Base-by-base conservation (phyloP, 1,284 basidiomycete species). In the Moesziomyces aphidis region DNA sequence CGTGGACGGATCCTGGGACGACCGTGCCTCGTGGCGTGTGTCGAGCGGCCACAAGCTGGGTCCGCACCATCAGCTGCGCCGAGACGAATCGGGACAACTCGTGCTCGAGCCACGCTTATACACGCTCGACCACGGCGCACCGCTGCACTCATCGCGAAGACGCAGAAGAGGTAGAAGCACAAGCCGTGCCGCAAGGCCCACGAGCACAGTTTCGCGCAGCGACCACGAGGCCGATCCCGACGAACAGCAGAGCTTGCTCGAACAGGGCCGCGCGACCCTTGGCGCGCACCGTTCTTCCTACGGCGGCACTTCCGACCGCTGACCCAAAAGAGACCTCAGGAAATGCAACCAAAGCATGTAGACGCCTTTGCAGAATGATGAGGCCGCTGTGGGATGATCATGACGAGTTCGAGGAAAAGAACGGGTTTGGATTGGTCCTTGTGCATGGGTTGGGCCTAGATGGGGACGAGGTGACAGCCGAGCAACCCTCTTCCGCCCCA, bases 11-110 rank as follows among this genome's bases (percentile, higher is more conserved):
- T 60, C 73, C 6, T 75, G 75, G 75, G 72, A 77, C 43, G 39
- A 70, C 2, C 54, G 57, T 4, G 72, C 75, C 2, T 71, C 67
- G 8, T 80, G 78, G 78, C 64, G 76, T 6, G 46, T 65, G 7
- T 76, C 72, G 34, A 76, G 51, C 19, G 73, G 69, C 4, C 78
- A 80, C 64, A 80, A 80, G 55, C 49, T 80, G 19, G 77, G 71
- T 4, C 73, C 76, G 6, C 73, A 78, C 24, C 72, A 74, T 46
- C 72, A 61, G 50, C 47, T 74, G 34, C 43, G 62, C 2, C 51
- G 67, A 21, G 70, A 74, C 54, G 59, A 65, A 42, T 70, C 62
- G 10, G 72, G 72, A 7, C 50, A 62, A 54, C 50, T 74, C 0
- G 72, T 70, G 45, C 45, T 74, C 7, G 67, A 73, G 47, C 71